Evolutionary conservation across 305 asterid species (phyloP), one percentile per base, ranked within the genome.

Genomic region (Fraxinus baroniana): DNA sequence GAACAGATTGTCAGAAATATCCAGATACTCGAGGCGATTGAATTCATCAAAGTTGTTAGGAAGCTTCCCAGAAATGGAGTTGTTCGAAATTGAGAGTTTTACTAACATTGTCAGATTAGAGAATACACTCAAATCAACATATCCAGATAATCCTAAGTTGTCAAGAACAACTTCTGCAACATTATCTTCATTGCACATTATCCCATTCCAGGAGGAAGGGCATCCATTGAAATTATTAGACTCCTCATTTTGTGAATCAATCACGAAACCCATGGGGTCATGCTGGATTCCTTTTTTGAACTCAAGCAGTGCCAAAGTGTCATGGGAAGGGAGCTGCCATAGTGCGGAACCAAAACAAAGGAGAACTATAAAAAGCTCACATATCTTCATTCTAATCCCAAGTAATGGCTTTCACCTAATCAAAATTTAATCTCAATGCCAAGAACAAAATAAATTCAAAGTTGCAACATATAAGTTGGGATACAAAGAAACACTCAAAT

Each of bases 141-240:
- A 91, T 2, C 94, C 98, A 3, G 86, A 81, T 78, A 96, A 81
- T 26, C 92, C 94, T 49, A 94, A 84, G 77, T 92, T 86, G 81
- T 96, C 98, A 68, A 96, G 97, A 80, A 90, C 95, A 81, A 96
- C 94, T 0, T 91, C 98, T 2, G 97, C 99, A 60, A 96, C 98
- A 88, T 90, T 93, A 18, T 92, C 94, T 52, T 92, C 97, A 84
- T 88, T 90, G 75, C 99, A 96, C 94, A 94, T 89, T 37, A 96
- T 92, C 39, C 99, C 99, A 80, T 96, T 94, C 99, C 98, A 96
- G 35, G 98, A 92, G 1, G 98, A 91, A 79, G 99, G 99, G 80
- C 99, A 96, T 12, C 98, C 98, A 66, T 96, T 93, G 87, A 68
- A 79, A 39, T 68, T 49, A 18, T 41, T 79, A 28, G 82, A 68